These are phyloP conservation scores for Coniophora puteana DNA, from an alignment of 1,284 basidiomycete species.

Conservation along the genomic window DNA sequence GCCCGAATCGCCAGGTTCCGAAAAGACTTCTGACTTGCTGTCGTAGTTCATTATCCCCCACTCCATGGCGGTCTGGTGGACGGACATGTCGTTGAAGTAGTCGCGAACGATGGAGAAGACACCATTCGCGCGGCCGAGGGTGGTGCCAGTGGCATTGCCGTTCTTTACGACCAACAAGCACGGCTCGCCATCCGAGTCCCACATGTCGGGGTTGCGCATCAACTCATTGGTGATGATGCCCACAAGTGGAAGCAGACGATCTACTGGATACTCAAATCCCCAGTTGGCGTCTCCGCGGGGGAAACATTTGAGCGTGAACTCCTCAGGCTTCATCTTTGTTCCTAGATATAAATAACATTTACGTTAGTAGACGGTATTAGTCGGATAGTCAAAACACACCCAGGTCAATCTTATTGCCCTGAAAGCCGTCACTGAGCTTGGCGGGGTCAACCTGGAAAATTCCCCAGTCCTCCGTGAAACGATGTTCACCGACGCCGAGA, in stretches of 20 bases:
- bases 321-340: slow-evolving; percentile 17
- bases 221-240: slow-evolving; percentile 23
- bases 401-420: slow-evolving; percentile 26
- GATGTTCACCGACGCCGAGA: slow-evolving; percentile 17
- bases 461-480: slow-evolving; percentile 31
- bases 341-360: slow-evolving; percentile 22
- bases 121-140: slow-evolving; percentile 30
- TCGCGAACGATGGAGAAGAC: slow-evolving; percentile 26
- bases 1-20: slow-evolving; percentile 29
- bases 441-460: slow-evolving; percentile 28
- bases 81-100: slow-evolving; percentile 17
- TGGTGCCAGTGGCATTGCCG: slow-evolving; percentile 28
- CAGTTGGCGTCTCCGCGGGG: slow-evolving; percentile 17
- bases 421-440: slow-evolving; percentile 24
- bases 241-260: slow-evolving; percentile 27
- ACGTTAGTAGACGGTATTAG: slow-evolving; percentile 19
- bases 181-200: slow-evolving; percentile 22
- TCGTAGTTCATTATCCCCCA: slow-evolving; percentile 24
- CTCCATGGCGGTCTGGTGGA: slow-evolving; percentile 28
- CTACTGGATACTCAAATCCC: slow-evolving; percentile 29
- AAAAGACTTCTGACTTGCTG: slow-evolving; percentile 23
- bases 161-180: slow-evolving; percentile 30
- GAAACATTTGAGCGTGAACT: slow-evolving; percentile 23
- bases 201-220: slow-evolving; percentile 25
- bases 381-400: slow-evolving; percentile 21